These are phyloP conservation scores for Trypanosomatidae sp. DNA, from an alignment of 208 protist genomes.

Conservation along the genomic window DNA sequence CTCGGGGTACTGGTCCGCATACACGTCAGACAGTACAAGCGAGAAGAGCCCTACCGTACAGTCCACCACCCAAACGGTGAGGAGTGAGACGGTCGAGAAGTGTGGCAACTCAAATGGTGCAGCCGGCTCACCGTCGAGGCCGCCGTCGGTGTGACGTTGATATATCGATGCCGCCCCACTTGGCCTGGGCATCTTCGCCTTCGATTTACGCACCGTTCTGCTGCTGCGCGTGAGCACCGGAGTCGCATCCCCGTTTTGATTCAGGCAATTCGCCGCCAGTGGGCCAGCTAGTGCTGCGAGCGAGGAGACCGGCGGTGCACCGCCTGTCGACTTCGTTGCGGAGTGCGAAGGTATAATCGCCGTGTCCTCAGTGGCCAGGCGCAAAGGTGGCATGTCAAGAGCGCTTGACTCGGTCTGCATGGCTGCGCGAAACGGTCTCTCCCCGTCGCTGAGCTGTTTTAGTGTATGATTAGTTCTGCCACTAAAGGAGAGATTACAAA, in stretches of 20 bases:
- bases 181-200: neutral
- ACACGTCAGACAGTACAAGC: constrained; percentile 60
- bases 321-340: neutral
- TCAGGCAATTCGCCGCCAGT: neutral
- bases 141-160: neutral
- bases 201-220: constrained; percentile 3
- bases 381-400: neutral
- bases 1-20: constrained; percentile 35
- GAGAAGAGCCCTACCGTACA: constrained; percentile 47
- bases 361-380: neutral
- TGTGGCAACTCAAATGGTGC: constrained; percentile 27
- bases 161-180: neutral
- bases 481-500: neutral
- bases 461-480: neutral
- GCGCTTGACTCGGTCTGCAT: neutral
- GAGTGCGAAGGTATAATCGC: neutral
- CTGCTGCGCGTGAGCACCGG: neutral
- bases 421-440: neutral
- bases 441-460: neutral
- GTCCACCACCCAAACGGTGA: constrained; percentile 52
- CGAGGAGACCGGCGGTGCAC: neutral
- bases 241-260: neutral
- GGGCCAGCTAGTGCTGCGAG: neutral
- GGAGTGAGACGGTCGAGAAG: constrained; percentile 66
- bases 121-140: neutral